Conservation (phyloP, 2,329 filamentous ascomycete genomes). For the Botrytis fragariae region DNA sequence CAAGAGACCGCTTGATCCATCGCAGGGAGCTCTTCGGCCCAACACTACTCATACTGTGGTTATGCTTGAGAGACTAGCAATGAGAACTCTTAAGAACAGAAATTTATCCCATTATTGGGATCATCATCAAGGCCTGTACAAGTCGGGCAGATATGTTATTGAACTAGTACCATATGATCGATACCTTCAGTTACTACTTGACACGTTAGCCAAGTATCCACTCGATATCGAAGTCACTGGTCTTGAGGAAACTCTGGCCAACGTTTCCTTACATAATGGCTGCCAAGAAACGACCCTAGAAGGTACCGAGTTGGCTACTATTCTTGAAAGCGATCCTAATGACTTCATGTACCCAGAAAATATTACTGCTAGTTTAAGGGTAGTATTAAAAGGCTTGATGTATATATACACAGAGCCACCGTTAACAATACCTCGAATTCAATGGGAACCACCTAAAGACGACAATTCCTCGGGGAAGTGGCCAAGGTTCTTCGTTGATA, state of each 20-base stretch:
- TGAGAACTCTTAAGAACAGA: not conserved
- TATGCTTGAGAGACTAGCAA: not conserved
- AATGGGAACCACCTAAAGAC: not conserved
- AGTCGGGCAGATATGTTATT: not conserved
- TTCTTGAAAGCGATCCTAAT: not conserved
- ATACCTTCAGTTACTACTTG: conserved; percentile 11
- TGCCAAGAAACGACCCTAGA: not conserved
- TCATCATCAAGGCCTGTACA: not conserved
- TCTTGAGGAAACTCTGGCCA: not conserved
- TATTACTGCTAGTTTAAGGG: not conserved
- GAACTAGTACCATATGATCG: conserved; percentile 12
- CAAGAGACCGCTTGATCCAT: conserved; percentile 1
- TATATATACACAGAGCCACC: conserved; percentile 5
- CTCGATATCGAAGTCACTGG: not conserved
- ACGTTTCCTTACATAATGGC: not conserved
- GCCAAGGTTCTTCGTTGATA: not conserved
- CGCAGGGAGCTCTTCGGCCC: not conserved
- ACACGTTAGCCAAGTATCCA: conserved; percentile 6
- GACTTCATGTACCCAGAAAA: not conserved
- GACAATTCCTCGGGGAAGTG: not conserved
- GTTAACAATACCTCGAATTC: not conserved
- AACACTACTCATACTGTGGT: conserved; percentile 1
- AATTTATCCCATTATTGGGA: not conserved
- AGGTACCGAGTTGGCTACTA: no score
- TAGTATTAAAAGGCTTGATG: not conserved